Evolutionary conservation across 2,329 filamentous ascomycete species (phyloP), one percentile per base, ranked within the genome.

Genomic region (Alternaria brassicae): DNA sequence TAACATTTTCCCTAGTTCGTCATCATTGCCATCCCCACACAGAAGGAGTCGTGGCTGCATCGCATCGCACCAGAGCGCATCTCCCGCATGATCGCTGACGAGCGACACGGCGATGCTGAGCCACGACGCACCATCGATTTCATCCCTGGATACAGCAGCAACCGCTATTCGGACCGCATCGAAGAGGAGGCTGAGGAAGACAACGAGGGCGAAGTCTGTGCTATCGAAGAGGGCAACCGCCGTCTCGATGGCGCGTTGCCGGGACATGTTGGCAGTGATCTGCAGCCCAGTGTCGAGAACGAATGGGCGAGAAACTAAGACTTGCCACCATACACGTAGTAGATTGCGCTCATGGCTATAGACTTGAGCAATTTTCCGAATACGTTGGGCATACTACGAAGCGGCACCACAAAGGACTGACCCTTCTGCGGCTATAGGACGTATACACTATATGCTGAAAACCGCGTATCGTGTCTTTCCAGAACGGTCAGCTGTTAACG

Each of bases 21-120:
- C 1, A 75, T 77, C 55, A 73, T 77, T 39, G 69, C 56, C 7
- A 65, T 71, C 0, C 72, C 74, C 17, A 76, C 71, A 2, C 59
- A 72, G 19, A 69, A 65, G 15, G 68, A 73, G 34, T 74, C 74
- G 1, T 75, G 72, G 74, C 67, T 76, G 2, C 72, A 75, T 53
- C 61, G 62, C 12, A 53, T 75, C 9, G 67, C 70, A 2, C 75
- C 75, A 3, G 72, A 71, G 7, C 68, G 71, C n/a, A 55, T 77
- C 28, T 76, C 73, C 27, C 68, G 70, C 55, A 60, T 76, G 45
- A 65, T 77, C 30, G 69, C 71, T 15, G 72, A 72, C 42, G 73
- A 74, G 39, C 62, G 71, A 49, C 60, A 72, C 23, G 70, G 69
- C 44, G 60, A 60, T 6, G 60, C 58, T 12, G 59, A 65, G 17